Base-by-base conservation (phyloP, 2,329 filamentous ascomycete species). In the Monosporascus sp. region DNA sequence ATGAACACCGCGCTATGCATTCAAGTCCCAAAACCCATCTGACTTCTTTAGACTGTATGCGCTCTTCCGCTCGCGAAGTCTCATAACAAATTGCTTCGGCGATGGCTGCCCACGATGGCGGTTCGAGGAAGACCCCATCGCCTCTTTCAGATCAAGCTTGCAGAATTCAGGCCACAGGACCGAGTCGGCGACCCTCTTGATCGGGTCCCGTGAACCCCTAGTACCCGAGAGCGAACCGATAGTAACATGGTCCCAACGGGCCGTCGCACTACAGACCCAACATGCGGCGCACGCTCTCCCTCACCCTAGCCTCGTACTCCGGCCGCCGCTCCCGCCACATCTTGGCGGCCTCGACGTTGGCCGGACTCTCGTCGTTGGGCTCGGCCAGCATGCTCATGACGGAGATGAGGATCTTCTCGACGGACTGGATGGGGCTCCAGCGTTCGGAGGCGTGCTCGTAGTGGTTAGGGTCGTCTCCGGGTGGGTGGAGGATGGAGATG, bases 371-470 rank as follows among this genome's bases (percentile, higher is more conserved):
- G 68, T 97, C 93, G 72, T 97, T 97, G 55, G 93, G 92, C 74
- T 96, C 92, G 1, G 92, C 92, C 46, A 97, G 82, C 92, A 97
- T 97, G 73, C 91, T 96, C 88, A 97, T 97, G 56, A 97, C 93
- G 48, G 86, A 91, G 54, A 97, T 91, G 62, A 97, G 78, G 62
- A 97, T 97, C 78, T 97, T 97, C 75, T 97, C 94, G 61, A 97
- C 93, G 55, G 88, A 94, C 76, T 97, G 94, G 58, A 97, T 96
- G 14, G 93, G 93, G 28, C 88, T 93, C 93, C 93, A 97, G 58
- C 93, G 86, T 77, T 97, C 94, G 1, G 88, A 91, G 7, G 94
- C 93, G 64, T 93, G 89, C 73, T 97, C 93, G 80, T 97, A 97
- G 77, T 96, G 92, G 76, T 97, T 97, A 51, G 94, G 94, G 72